A percentile compares a stretch with the other conserved stretches of the same genome.
These are phyloP conservation scores for Yamadazyma phyllophila DNA, from an alignment of 805 yeast genomes.

Conservation along the genomic window DNA sequence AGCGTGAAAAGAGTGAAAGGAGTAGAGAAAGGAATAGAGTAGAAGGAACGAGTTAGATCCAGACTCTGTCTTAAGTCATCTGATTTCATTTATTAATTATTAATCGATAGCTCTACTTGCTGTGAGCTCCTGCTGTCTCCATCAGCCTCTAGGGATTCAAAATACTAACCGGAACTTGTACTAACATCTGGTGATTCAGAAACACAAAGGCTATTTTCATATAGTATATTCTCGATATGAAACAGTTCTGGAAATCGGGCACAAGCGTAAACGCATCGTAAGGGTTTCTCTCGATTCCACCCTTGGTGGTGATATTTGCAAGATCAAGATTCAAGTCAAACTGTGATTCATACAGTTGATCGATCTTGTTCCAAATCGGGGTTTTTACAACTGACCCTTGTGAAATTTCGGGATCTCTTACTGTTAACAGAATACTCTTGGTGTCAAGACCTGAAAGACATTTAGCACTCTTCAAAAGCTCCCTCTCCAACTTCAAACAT, in stretches of 20 bases:
- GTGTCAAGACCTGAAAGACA: slow-evolving; percentile 26
- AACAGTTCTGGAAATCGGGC: slow-evolving; percentile 39
- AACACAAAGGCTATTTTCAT: slow-evolving; percentile 18
- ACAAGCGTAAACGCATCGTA: slow-evolving; percentile 28
- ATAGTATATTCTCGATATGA: slow-evolving; percentile 30
- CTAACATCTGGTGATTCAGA: slow-evolving; percentile 20
- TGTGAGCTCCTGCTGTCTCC: no score
- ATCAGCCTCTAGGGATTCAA: slow-evolving; percentile 1
- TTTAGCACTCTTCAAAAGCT: slow-evolving; percentile 28
- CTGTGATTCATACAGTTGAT: slow-evolving; percentile 6
- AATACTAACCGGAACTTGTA: slow-evolving; percentile 31
- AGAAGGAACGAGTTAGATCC: no score
- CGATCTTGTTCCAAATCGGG: slow-evolving; percentile 11
- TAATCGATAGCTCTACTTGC: no score
- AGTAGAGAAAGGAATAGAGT: neutral
- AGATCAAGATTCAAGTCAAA: slow-evolving; percentile 3
- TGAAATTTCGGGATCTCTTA: slow-evolving; percentile 17
- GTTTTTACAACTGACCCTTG: slow-evolving; percentile 1
- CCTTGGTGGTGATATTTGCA: neutral
- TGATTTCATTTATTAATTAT: no score
- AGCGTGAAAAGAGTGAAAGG: no score
- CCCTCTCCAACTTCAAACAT: slow-evolving; percentile 25
- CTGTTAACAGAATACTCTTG: slow-evolving; percentile 23
- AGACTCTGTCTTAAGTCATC: no score
- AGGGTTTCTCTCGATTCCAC: neutral